Evolutionary conservation across 768 basidiomycete species (phyloP), one percentile per base, ranked within the genome.

Genomic region (Mycena rebaudengoi): DNA sequence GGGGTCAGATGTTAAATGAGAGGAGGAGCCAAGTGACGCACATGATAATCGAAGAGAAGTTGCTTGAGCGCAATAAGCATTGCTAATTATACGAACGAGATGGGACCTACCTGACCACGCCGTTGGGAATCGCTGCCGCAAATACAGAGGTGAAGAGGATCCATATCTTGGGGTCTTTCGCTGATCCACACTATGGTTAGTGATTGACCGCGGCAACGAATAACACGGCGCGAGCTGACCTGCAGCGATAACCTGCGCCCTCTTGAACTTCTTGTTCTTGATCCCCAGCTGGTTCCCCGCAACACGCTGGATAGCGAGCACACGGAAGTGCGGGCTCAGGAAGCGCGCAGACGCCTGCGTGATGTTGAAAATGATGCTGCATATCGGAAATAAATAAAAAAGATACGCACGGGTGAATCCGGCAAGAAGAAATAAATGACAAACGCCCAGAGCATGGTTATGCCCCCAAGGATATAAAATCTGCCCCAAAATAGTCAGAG

Each of bases 201-300:
- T 35, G 41, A 4, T 3, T 20, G 33, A 35, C 25, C 23, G 29
- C 7, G 11, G 14, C 26, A 53, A 5, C 23, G 3, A 32, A 14
- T 21, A 40, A 20, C 20, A 55, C 65, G 33, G n/a, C n/a, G n/a
- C n/a, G n/a, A n/a, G n/a, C n/a, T n/a, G 26, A 69, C 65, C 1
- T 8, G 68, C 55, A 23, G 64, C 43, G 16, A 49, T 60, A 7
- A 63, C 61, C 57, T 69, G 69, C 32, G 64, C 65, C 3, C 44
- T 25, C 59, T 69, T 72, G 53, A 71, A 71, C 4, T 52, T 55
- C 62, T 67, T 68, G 45, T 73, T 73, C 55, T 73, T 69, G 39
- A 73, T 69, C 26, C 71, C 71, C 20, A 69, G 46, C 55, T 73
- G 71, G 48, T 73, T 73, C 16, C 52, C 69, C 41, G 69, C 67